These are phyloP conservation scores for Xanthoconium separans DNA, from an alignment of 1,284 basidiomycete genomes.

Conservation along the genomic window DNA sequence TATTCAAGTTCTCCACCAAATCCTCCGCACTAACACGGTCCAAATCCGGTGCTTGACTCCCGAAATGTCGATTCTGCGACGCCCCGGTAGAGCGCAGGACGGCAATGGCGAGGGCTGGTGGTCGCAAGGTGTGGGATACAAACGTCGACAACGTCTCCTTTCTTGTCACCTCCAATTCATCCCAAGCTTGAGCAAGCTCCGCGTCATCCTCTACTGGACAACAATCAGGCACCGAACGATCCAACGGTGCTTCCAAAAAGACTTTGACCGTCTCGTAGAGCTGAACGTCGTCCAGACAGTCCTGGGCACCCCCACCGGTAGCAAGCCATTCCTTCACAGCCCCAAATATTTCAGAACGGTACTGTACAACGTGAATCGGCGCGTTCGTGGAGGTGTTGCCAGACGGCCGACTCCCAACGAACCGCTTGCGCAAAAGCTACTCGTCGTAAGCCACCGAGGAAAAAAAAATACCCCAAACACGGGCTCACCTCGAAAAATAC, in stretches of 20 bases:
- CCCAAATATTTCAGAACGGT: conserved; percentile 60
- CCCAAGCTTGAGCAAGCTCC: conserved; percentile 47
- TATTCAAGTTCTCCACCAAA: conserved; percentile 70
- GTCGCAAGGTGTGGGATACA: conserved; percentile 59
- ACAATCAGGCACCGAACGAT: conserved; percentile 45
- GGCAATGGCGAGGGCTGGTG: conserved; percentile 37
- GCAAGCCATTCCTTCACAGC: conserved; percentile 69
- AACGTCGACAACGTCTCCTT: conserved; percentile 48
- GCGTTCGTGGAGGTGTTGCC: conserved; percentile 34
- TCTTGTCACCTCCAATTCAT: conserved; percentile 44
- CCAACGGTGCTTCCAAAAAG: conserved; percentile 54
- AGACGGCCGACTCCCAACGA: conserved; percentile 49
- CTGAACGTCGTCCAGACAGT: conserved; percentile 67
- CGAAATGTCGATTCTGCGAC: conserved; percentile 41
- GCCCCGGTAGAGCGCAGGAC: conserved; percentile 29
- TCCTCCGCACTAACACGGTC: conserved; percentile 66
- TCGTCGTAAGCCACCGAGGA: conserved; percentile 10
- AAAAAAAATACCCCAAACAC: not conserved
- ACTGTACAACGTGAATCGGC: conserved; percentile 40
- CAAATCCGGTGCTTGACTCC: conserved; percentile 60
- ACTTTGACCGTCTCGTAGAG: conserved; percentile 54
- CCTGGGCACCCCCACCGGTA: conserved; percentile 69
- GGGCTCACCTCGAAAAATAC: conserved; percentile 78
- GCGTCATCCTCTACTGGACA: conserved; percentile 37
- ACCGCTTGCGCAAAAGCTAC: conserved; percentile 73